Evolutionary conservation across 2,329 filamentous ascomycete species (phyloP), one percentile per base, ranked within the genome.

Genomic region (Chaetomium sp.): DNA sequence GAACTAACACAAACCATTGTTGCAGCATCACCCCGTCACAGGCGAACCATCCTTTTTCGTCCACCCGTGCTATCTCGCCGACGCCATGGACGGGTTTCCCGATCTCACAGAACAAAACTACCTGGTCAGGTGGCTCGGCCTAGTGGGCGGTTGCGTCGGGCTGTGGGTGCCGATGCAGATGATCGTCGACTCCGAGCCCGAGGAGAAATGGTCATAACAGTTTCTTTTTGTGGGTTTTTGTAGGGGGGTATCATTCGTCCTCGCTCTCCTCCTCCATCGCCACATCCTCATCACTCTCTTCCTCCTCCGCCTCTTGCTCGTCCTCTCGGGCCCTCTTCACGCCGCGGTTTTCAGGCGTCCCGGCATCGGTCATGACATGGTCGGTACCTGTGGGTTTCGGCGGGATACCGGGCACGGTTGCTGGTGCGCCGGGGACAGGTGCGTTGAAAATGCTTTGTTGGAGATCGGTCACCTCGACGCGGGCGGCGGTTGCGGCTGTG

Each of bases 11-110:
- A 66, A 69, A 71, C 64, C 62, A 61, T 68, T 68, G 55, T 61
- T 65, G 68, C 72, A 92, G 84, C 85, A 95, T 71, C 91, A 97
- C 77, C 92, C 94, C 52, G 72, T 88, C 57, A 89, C 85, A 56
- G 87, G 87, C 52, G 71, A 85, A 56, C 89, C 91, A 42, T 82
- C 84, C 49, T 96, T 92, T 71, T 96, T 96, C 71, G 80, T 97
- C 64, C 94, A 99, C 73, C 92, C 94, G 32, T 97, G 94, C 72
- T 83, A 89, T 69, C 88, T 94, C 7, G 88, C 87, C 54, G 87
- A 92, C 61, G 88, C 88, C 52, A 88, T 97, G 80, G 76, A 77
- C 63, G 76, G 74, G 51, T 84, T 90, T 27, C 19, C 19, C 65
- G 73, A 80, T 63, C 84, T 81, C 64, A 70, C 77, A 67, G 75